Evolutionary conservation across 1,284 basidiomycete genomes (phyloP).

Genomic region (Veloporphyrellus conicus): DNA sequence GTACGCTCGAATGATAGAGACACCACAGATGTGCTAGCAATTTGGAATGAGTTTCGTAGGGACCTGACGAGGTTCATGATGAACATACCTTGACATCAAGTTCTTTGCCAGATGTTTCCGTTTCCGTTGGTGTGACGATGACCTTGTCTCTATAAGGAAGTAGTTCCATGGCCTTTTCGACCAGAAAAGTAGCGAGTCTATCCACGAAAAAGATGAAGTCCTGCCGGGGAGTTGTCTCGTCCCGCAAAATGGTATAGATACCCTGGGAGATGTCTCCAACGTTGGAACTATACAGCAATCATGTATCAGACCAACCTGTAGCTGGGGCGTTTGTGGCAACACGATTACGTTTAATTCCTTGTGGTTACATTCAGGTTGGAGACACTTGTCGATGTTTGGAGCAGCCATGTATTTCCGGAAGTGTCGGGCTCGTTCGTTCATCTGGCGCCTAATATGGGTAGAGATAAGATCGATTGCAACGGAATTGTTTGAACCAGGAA

Average conservation of each 20-base stretch:
- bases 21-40: conserved; percentile 63
- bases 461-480: conserved; percentile 94
- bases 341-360: conserved; percentile 59
- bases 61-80: not conserved
- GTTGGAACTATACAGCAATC: conserved; percentile 27
- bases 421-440: conserved; percentile 70
- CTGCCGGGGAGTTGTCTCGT: conserved; percentile 63
- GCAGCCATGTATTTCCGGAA: conserved; percentile 72
- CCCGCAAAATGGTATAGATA: conserved; percentile 82
- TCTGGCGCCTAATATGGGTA: conserved; percentile 83
- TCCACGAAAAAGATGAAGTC: conserved; percentile 91
- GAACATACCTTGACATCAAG: conserved; percentile 51
- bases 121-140: conserved; percentile 67
- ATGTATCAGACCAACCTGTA: conserved; percentile 50
- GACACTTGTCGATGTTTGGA: conserved; percentile 35
- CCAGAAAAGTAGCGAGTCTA: conserved; percentile 77
- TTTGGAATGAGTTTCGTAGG: conserved; percentile 2
- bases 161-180: conserved; percentile 80
- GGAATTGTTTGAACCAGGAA: conserved; percentile 81
- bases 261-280: conserved; percentile 48
- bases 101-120: conserved; percentile 58
- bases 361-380: conserved; percentile 33
- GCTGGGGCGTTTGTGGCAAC: conserved; percentile 77
- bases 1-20: conserved; percentile 80
- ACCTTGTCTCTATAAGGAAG: conserved; percentile 67